A percentile compares a stretch with the other conserved stretches of the same genome.
Conservation (phyloP, 2,329 filamentous ascomycete species). For the Talaromyces sp. region DNA sequence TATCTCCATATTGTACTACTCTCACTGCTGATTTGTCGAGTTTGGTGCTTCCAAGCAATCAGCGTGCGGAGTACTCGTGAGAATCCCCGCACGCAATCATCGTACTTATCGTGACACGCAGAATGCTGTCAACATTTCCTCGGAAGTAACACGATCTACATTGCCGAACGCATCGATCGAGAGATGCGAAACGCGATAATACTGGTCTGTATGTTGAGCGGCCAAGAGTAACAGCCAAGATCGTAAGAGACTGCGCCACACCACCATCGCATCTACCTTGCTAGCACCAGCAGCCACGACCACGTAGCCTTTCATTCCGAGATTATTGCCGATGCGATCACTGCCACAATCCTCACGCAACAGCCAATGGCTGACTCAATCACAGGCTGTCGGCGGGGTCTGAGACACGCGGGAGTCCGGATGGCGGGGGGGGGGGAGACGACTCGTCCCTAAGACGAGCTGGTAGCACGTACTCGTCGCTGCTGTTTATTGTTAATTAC, state of each 20-base stretch:
- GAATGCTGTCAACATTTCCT: background rate
- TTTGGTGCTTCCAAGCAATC: background rate
- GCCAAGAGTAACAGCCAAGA: background rate
- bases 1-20: background rate
- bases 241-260: background rate
- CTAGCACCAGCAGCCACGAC: background rate
- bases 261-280: background rate
- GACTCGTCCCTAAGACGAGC: background rate
- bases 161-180: background rate
- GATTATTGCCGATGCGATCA: background rate
- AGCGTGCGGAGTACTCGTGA: conserved; percentile 9
- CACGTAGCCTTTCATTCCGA: background rate
- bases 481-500: background rate
- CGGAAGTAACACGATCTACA: background rate
- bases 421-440: background rate
- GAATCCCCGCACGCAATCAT: background rate
- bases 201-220: background rate
- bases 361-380: background rate
- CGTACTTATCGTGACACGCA: background rate
- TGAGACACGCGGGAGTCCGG: conserved; percentile 2
- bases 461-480: background rate
- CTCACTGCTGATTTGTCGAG: background rate
- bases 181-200: background rate
- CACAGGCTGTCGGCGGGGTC: conserved; percentile 2
- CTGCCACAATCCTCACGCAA: conserved; percentile 9